These are phyloP conservation scores for Cytospora schulzeri DNA, from an alignment of 2,329 filamentous ascomycete genomes.

Conservation along the genomic window DNA sequence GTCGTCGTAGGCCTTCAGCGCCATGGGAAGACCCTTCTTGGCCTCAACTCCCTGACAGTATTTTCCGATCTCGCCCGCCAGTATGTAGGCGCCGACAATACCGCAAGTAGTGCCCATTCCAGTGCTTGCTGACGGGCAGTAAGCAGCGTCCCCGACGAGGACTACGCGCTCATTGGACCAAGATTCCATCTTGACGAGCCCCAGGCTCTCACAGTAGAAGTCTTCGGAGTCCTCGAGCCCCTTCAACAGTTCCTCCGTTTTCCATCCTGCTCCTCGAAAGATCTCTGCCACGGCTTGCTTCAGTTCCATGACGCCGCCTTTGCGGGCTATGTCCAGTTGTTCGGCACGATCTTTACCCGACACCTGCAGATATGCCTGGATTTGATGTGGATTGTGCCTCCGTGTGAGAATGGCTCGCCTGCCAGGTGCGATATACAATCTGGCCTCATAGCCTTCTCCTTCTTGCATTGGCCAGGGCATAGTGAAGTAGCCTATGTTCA, in stretches of 20 bases:
- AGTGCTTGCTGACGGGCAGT: slow-evolving; percentile 49
- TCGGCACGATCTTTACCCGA: not conserved
- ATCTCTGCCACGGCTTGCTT: slow-evolving; percentile 34
- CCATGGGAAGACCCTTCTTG: slow-evolving; percentile 13
- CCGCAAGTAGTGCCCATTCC: slow-evolving; percentile 55
- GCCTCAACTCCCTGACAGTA: slow-evolving; percentile 14
- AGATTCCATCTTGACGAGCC: slow-evolving; percentile 45
- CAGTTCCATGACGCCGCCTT: slow-evolving; percentile 28
- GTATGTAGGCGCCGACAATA: slow-evolving; percentile 54
- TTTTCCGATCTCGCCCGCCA: slow-evolving; percentile 55
- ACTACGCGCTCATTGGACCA: slow-evolving; percentile 51
- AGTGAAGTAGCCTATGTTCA: slow-evolving; percentile 32
- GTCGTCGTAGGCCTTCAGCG: slow-evolving; percentile 21
- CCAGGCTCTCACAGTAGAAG: slow-evolving; percentile 50
- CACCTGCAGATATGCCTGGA: slow-evolving; percentile 15
- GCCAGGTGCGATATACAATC: slow-evolving; percentile 32
- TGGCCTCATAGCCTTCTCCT: slow-evolving; percentile 1
- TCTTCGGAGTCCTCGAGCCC: slow-evolving; percentile 40
- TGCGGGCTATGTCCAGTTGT: not conserved
- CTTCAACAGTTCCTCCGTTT: slow-evolving; percentile 39
- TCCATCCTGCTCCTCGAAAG: slow-evolving; percentile 43
- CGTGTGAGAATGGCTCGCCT: slow-evolving; percentile 43
- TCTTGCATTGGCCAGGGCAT: slow-evolving; percentile 4
- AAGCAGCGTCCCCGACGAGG: slow-evolving; percentile 57
- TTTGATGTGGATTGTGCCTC: slow-evolving; percentile 29